Base-by-base conservation (phyloP, 1,284 basidiomycete genomes). In the Caloboletus inedulis region DNA sequence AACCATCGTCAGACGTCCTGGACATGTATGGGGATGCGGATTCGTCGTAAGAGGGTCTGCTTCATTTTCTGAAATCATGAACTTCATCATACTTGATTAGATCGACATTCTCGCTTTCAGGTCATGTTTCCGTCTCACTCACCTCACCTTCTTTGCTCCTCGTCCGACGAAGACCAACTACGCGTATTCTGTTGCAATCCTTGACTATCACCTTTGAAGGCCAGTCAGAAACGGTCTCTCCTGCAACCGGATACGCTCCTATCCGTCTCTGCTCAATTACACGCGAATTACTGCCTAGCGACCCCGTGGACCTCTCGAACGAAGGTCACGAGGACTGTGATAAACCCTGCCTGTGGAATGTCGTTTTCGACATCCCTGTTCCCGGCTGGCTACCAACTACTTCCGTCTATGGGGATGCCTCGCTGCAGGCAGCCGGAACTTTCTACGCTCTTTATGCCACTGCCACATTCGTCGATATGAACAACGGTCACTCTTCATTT, bases 321-420 rank as follows among this genome's bases (percentile, higher is more conserved):
- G 81, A 84, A 54, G 82, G 77, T 23, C 72, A 77, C 46, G 79
- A 85, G 62, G 77, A 82, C 40, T 69, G 68, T 14, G 72, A 72
- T 51, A 69, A 74, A 51, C 75, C 80, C 40, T 81, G 79, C 72
- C 69, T 65, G 27, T 91, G 88, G 88, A 82, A 84, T 59, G 72
- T 88, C 52, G 72, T 83, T 23, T 91, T 90, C 65, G 81, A 87
- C 66, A 68, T 91, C 7, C 76, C 79, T 18, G 69, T 90, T 21
- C 88, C 88, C 7, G 89, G 89, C 10, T 91, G 89, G 89, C 74
- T 91, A 5, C 89, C 89, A 14, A 74, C 77, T 1, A 78, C 79
- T 14, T 74, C 80, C 12, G 54, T 57, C 2, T 78, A 81, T 55
- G 81, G 82, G 21, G 65, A 77, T 29, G 53, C 57, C 9, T 56